A percentile compares a stretch with the other conserved stretches of the same genome.
Evolutionary conservation across 495 filamentous ascomycete genomes (phyloP).

Genomic region (Aspergillus sclerotioniger): DNA sequence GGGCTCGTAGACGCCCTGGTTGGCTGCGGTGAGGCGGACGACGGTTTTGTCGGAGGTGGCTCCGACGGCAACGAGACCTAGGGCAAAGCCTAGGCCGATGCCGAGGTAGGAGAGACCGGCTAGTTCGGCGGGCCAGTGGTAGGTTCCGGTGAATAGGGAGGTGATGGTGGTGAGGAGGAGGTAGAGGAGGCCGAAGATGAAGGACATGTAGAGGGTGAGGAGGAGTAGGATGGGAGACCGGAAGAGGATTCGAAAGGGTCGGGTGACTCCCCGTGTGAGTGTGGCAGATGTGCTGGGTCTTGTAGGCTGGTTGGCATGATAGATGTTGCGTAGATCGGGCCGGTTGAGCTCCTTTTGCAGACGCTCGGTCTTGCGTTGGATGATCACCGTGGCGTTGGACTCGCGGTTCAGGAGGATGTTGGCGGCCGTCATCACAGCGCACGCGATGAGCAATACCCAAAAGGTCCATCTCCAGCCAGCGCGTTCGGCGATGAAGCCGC

Average conservation of each 20-base stretch:
- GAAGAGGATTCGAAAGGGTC: conserved; percentile 51
- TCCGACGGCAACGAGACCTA: conserved; percentile 47
- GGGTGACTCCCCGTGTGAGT: conserved; percentile 40
- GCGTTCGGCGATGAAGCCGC: conserved; percentile 50
- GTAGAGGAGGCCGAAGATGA: conserved; percentile 58
- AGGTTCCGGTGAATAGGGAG: conserved; percentile 39
- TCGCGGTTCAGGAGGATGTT: conserved; percentile 35
- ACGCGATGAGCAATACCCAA: conserved; percentile 55
- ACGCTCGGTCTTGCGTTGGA: conserved; percentile 49
- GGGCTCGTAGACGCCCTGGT: conserved; percentile 11
- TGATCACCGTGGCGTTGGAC: conserved; percentile 46
- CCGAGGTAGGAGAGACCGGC: conserved; percentile 58
- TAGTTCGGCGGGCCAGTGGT: conserved; percentile 48
- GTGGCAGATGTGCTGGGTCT: conserved; percentile 34
- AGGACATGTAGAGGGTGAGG: conserved; percentile 46
- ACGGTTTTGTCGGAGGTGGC: conserved; percentile 36
- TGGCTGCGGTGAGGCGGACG: conserved; percentile 6
- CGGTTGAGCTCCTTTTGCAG: conserved; percentile 57
- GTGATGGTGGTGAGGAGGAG: conserved; percentile 58
- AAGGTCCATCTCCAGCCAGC: conserved; percentile 34
- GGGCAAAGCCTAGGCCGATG: conserved; percentile 57
- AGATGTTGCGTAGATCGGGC: conserved; percentile 19
- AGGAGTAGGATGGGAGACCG: conserved; percentile 55
- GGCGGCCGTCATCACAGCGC: neutral
- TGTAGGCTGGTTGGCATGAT: conserved; percentile 43